Percentiles rank a stretch among this genome's conserved stretches.
phyloP scores from a whole-genome alignment of 2,329 filamentous ascomycete species.

The Phyllosticta citriasiana region DNA sequence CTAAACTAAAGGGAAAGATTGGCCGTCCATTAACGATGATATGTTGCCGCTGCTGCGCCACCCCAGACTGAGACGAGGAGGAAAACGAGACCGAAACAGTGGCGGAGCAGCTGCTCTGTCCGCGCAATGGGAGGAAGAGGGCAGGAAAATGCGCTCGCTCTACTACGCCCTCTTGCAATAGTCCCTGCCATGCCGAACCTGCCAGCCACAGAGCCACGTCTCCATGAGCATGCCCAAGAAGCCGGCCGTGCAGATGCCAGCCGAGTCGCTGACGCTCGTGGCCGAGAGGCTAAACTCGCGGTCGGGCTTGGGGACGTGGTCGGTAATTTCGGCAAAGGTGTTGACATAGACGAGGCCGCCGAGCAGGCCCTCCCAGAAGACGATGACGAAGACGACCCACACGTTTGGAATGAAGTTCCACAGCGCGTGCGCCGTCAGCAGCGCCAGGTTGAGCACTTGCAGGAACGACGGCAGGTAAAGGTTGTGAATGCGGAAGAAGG shows the following conservation, averaged over 20 bases:
- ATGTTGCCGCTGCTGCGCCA: no score
- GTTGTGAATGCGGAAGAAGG: slow-evolving; percentile 70
- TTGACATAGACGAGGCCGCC: slow-evolving; percentile 92
- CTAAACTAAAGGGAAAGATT: no score
- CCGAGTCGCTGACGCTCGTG: slow-evolving; percentile 86
- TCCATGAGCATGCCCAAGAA: slow-evolving; percentile 78
- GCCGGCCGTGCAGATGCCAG: slow-evolving; percentile 78
- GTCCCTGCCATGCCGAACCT: slow-evolving; percentile 68
- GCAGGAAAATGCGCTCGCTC: no score
- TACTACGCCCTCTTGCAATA: slow-evolving; percentile 31
- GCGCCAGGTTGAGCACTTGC: slow-evolving; percentile 65
- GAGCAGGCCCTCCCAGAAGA: slow-evolving; percentile 91
- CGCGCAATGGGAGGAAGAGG: not conserved
- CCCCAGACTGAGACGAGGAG: not conserved
- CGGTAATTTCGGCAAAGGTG: slow-evolving; percentile 89
- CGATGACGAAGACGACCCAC: slow-evolving; percentile 71
- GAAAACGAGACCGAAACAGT: not conserved
- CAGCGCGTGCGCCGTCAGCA: slow-evolving; percentile 68
- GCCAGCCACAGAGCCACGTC: slow-evolving; percentile 70
- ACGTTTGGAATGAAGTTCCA: slow-evolving; percentile 75
- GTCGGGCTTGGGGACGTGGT: slow-evolving; percentile 64
- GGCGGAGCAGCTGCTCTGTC: not conserved
- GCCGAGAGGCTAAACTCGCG: slow-evolving; percentile 86
- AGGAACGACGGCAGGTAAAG: slow-evolving; percentile 76
- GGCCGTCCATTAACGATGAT: no score